Base-by-base conservation (phyloP, 208 protist species). In the Leishmania lainsoni region DNA sequence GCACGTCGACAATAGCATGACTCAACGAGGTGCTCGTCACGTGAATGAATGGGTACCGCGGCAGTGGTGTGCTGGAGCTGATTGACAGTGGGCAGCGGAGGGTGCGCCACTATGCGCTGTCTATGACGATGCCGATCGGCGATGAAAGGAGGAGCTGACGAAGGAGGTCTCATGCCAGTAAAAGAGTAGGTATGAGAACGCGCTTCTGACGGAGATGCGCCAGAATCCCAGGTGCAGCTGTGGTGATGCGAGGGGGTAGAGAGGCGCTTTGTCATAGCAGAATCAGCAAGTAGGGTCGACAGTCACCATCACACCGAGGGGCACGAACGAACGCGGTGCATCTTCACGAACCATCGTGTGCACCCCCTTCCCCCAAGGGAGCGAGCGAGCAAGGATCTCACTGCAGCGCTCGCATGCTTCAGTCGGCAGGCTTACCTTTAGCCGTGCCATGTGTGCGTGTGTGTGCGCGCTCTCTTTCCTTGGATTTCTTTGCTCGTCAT, bases 61-160 rank as follows among this genome's bases (percentile, higher is more conserved):
- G 71, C 51, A 78, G 79, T 32, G 71, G 79, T 52, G 71, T 74
- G 49, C 12, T 83, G 79, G 58, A 83, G 59, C 56, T 20, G 72
- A 73, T 73, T 26, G 72, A 65, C n/a, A 35, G 69, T 9, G 61
- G 51, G 59, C 72, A 73, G 72, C 63, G 79, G 61, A 69, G 52
- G 70, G 73, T 83, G 73, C 79, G 77, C 32, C 79, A 78, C 79
- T 77, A 74, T 69, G 79, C 72, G 59, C 35, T 83, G 17, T 79
- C 80, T 42, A 78, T 78, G 73, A 74, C 61, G 22, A 14, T 79
- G 8, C 73, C 73, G 74, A 78, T 78, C 26, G 80, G 73, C 1
- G 74, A 77, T 49, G 80, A 63, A 56, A 78, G 79, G 79, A 75
- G 71, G 73, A 78, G 73, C 72, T 74, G 56, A 35, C 63, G 3